These are phyloP conservation scores for Psilocybe cubensis DNA, from an alignment of 768 basidiomycete species.

Conservation along the genomic window DNA sequence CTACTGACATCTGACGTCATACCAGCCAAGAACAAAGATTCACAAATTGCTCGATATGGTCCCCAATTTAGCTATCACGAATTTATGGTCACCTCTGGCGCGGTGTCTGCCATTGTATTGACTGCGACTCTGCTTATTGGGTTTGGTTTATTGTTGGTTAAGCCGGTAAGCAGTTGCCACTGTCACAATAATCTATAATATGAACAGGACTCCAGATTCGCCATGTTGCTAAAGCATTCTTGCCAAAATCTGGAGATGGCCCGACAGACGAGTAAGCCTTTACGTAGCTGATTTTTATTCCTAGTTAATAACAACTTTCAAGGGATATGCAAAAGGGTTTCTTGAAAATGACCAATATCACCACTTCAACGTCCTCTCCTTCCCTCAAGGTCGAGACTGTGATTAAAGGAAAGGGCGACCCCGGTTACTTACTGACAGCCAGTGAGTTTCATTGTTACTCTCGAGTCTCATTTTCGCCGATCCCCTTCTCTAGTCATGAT, in stretches of 20 bases:
- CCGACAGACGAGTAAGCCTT: constrained; percentile 70
- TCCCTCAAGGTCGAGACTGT: constrained; percentile 58
- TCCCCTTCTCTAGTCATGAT: constrained; percentile 59
- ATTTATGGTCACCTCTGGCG: constrained; percentile 48
- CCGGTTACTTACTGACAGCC: constrained; percentile 68
- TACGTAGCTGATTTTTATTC: constrained; percentile 26
- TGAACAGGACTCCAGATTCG: constrained; percentile 45
- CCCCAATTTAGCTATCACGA: constrained; percentile 79
- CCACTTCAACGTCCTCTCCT: constrained; percentile 55
- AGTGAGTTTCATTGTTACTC: constrained; percentile 36
- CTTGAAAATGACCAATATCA: constrained; percentile 70
- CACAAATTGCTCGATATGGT: constrained; percentile 56
- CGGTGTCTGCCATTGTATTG: constrained; percentile 41
- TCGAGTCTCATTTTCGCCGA: neutral
- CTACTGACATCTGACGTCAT: neutral
- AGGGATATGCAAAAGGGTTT: constrained; percentile 66
- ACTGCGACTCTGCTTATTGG: constrained; percentile 40
- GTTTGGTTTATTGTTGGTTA: constrained; percentile 34
- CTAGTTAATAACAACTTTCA: neutral
- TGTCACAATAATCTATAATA: neutral
- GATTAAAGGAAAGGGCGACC: constrained; percentile 73
- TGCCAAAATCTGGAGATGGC: constrained; percentile 61
- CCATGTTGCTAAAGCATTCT: constrained; percentile 52
- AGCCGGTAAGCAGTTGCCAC: constrained; percentile 39
- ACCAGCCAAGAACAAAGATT: constrained; percentile 17